Evolutionary conservation across 2,329 filamentous ascomycete species (phyloP).

Genomic region (Ascochyta clinopodiicola): DNA sequence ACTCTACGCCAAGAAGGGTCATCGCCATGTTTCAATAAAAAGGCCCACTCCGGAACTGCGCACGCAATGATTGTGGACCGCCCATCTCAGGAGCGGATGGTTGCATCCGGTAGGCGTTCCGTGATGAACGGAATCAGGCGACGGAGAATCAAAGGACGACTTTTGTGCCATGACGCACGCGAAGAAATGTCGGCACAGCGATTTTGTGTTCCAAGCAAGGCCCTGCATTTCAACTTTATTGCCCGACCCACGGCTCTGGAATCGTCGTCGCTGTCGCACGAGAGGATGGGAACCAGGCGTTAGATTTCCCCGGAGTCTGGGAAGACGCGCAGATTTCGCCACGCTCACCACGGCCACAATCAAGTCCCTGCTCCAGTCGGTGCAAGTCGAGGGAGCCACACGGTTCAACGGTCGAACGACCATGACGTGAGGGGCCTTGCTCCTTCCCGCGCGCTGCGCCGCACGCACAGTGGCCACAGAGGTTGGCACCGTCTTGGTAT

Average conservation of each 20-base stretch:
- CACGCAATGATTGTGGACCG: slow-evolving; percentile 3
- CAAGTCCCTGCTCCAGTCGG: background rate
- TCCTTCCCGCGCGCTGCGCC: slow-evolving; percentile 26
- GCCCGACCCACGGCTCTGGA: slow-evolving; percentile 18
- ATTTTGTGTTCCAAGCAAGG: background rate
- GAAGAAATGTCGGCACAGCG: background rate
- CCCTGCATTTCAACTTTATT: slow-evolving; percentile 15
- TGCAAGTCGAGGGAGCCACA: background rate
- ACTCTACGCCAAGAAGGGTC: slow-evolving; percentile 11
- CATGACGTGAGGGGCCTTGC: slow-evolving; percentile 4
- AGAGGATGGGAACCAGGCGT: background rate
- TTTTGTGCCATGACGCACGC: slow-evolving; percentile 9
- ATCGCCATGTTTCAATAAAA: slow-evolving; percentile 1
- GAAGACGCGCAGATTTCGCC: background rate
- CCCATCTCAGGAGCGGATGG: background rate
- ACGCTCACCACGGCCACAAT: background rate
- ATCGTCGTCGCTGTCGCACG: background rate
- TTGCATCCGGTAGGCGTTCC: slow-evolving; percentile 3
- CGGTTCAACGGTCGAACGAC: slow-evolving; percentile 8
- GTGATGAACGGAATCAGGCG: slow-evolving; percentile 8
- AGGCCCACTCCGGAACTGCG: slow-evolving; percentile 8
- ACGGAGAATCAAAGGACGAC: slow-evolving; percentile 7
- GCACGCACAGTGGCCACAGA: slow-evolving; percentile 20
- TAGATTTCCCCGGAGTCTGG: background rate
- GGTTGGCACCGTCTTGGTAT: background rate